Base-by-base conservation (phyloP, 805 yeast species). In the Candida nemodendra region DNA sequence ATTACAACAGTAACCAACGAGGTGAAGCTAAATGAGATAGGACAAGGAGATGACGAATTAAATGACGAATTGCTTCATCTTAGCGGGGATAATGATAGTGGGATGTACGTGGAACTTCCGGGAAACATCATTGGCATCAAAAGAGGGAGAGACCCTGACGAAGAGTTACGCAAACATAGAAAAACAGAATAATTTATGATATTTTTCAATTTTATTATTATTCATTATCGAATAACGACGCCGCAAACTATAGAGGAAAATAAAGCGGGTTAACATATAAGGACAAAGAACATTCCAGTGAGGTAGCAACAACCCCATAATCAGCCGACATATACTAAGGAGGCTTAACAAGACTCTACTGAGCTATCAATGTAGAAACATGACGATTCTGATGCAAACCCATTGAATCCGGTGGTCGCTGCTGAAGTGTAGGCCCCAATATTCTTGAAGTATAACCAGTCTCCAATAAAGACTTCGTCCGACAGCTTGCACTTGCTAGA, bases 371-470 rank as follows among this genome's bases (percentile, higher is more conserved):
- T 79, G 58, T 84, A 89, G 28, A 77, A 61, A 32, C 83, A 82
- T 22, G 74, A 72, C 17, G 78, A 77, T 3, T 64, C 58, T 38
- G 76, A 76, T 44, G 75, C 74, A 59, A 91, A 91, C 13, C 99
- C 99, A 57, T 91, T 91, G 71, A 91, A 91, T 30, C 80, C 73
- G 9, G 96, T 87, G n/a, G 95, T 79, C 3, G 98, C 97, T 18
- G 90, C 86, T 16, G 83, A 71, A 7, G 98, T 90, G 65, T 91
- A 91, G 14, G 99, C 97, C 13, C 99, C 99, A 41, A 85, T 62
- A 49, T 80, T 71, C 22, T 81, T 71, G 65, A 91, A 90, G 62
- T 80, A 87, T 40, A 91, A 59, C 98, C 98, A 91, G 61, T 91
- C 98, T 7, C 97, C 98, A 29, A 84, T 82, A 15, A 70, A 68